A percentile compares a stretch with the other conserved stretches of the same genome.
Conservation (phyloP, 352 stramenopile genomes). For the Phytophthora sp. region DNA sequence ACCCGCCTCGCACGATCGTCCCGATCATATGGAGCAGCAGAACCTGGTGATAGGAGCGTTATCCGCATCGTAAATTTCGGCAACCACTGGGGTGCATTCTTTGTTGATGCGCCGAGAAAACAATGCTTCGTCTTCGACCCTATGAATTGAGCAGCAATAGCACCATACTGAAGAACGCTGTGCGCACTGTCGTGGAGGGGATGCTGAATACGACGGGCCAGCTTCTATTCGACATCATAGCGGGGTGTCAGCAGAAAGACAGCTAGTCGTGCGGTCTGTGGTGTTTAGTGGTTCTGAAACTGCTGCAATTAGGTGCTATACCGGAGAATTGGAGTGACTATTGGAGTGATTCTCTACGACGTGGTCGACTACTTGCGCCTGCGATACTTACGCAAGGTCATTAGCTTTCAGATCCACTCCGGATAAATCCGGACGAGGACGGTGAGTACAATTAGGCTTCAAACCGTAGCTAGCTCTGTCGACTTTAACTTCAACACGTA, state of each 20-base stretch:
- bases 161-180: not conserved
- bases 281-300: constrained; percentile 12
- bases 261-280: constrained; percentile 6
- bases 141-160: not conserved
- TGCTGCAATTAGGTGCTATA: constrained; percentile 14
- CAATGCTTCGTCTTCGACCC: constrained; percentile 7
- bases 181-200: not conserved
- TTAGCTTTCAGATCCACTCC: no score
- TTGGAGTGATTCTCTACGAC: constrained; percentile 3
- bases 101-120: not conserved
- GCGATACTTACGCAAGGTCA: no score
- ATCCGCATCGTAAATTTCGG: not conserved
- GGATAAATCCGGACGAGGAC: no score
- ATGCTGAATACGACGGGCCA: constrained; percentile 9
- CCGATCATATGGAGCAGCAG: not conserved
- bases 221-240: constrained; percentile 4
- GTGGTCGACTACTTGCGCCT: no score
- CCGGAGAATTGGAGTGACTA: constrained; percentile 6
- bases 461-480: no score
- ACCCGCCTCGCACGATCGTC: not conserved
- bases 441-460: no score
- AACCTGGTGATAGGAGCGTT: not conserved
- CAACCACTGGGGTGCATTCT: constrained; percentile 9
- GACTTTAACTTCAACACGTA: no score
- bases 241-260: constrained; percentile 6